These are phyloP conservation scores for Miscanthus lutarioriparius DNA, from an alignment of 176 grass and related monocot genomes.

Conservation along the genomic window DNA sequence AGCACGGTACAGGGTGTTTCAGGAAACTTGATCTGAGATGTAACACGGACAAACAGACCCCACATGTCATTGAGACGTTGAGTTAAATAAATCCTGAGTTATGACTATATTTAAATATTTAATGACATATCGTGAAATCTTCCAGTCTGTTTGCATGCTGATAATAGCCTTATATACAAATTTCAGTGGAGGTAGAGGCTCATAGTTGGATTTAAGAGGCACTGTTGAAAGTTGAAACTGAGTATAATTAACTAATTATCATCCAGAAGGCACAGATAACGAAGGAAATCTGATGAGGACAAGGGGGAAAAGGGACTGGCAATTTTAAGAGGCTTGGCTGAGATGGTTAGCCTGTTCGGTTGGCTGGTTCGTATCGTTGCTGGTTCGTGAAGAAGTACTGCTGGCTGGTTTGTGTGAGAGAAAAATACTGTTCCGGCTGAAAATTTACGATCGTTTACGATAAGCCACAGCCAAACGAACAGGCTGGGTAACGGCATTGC, in stretches of 20 bases:
- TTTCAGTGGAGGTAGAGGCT: not conserved
- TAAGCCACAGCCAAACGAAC: too few species aligned
- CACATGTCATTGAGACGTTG: not conserved
- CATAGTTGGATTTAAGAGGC: not conserved
- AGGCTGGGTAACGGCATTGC: not conserved
- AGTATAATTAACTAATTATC: not conserved
- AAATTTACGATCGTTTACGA: too few species aligned
- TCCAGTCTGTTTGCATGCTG: not conserved
- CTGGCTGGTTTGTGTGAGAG: too few species aligned
- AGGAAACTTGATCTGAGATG: not conserved
- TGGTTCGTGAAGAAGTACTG: too few species aligned
- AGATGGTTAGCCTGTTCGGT: too few species aligned
- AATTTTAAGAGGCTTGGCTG: too few species aligned
- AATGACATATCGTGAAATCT: not conserved
- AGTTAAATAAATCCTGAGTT: not conserved
- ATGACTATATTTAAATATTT: not conserved
- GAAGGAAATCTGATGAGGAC: not conserved
- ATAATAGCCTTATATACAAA: not conserved
- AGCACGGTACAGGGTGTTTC: not conserved
- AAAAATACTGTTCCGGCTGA: too few species aligned
- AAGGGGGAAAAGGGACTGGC: not conserved
- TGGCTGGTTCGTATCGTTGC: too few species aligned
- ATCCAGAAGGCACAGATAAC: not conserved
- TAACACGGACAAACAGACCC: not conserved
- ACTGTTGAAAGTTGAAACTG: not conserved